Base-by-base conservation (phyloP, 1,139 yeast species). In the Dujonia santamariae region DNA sequence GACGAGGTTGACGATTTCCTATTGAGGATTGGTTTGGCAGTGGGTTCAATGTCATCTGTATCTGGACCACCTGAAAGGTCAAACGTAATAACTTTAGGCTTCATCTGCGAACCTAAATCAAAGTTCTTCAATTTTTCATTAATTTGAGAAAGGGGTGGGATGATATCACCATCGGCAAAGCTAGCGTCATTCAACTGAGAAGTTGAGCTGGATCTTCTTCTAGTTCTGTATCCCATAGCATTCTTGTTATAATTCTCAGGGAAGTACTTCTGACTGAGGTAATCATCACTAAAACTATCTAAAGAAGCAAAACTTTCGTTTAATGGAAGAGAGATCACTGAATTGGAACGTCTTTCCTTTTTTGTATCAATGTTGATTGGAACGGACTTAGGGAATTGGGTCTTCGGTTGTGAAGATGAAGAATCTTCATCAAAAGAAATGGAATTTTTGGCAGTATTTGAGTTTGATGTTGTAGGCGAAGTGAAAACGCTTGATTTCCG, bases 221-320 rank as follows among this genome's bases (percentile, higher is more conserved):
- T 19, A 12, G 12, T 9, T 9, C 7, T 11, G 9, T 8, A 4
- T 4, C 4, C 18, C 21, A 20, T 3, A 18, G 17, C 26, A 26
- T 31, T 32, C 7, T 13, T 4, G 7, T 22, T 23, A 13, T 16
- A 3, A 15, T 26, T 25, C 3, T 29, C 26, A 9, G 35, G 33
- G 27, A 28, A 20, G 39, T 65, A 68, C 39, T 66, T 66, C 37
- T 50, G 47, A 17, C 53, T 45, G 35, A 69, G 53, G 38, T 63
- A 68, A 35, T 80, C 86, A 46, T 81, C 83, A 51, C 80, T 80
- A 37, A 76, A 70, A 50, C 88, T 80, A 51, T 83, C 88, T 50
- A 84, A 61, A 0, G 90, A 82, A 1, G 90, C 92, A 64, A 81
- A 82, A 44, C 88, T 80, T 34, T 83, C 85, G 43, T 78, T 80